These are phyloP conservation scores for Pseudonectria buxi DNA, from an alignment of 2,329 filamentous ascomycete genomes.

Conservation along the genomic window DNA sequence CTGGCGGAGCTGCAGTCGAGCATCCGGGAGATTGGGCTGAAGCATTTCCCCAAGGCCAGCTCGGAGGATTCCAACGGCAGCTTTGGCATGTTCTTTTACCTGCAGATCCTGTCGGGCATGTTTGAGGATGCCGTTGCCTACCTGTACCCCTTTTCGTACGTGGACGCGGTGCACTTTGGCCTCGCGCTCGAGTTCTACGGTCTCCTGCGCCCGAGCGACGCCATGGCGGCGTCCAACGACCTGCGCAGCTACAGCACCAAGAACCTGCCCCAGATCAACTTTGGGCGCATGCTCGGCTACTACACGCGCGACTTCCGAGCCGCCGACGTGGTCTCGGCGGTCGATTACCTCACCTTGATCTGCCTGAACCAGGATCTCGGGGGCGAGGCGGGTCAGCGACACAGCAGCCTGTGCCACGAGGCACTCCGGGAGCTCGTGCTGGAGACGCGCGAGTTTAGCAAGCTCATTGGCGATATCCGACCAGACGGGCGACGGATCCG, in stretches of 20 bases:
- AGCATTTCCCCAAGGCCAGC: constrained; percentile 79
- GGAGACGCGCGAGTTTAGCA: constrained; percentile 94
- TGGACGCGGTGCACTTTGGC: constrained; percentile 91
- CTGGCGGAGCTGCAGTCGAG: constrained; percentile 66
- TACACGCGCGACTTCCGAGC: constrained; percentile 96
- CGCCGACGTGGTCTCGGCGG: constrained; percentile 79
- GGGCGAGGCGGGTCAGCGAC: constrained; percentile 66
- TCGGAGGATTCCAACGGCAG: constrained; percentile 69
- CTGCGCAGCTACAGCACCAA: constrained; percentile 59
- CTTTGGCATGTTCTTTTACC: constrained; percentile 87
- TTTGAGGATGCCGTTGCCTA: constrained; percentile 92
- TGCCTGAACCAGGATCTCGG: constrained; percentile 83
- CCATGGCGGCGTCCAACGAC: constrained; percentile 66
- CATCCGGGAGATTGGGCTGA: constrained; percentile 80
- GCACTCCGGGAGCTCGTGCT: constrained; percentile 88
- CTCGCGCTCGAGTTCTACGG: constrained; percentile 86
- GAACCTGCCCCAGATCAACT: constrained; percentile 78
- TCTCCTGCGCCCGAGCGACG: constrained; percentile 78
- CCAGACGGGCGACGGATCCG: constrained; percentile 78
- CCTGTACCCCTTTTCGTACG: constrained; percentile 83
- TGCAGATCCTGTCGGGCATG: constrained; percentile 84
- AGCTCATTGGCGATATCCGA: constrained; percentile 84
- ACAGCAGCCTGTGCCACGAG: constrained; percentile 80
- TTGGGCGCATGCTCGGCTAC: constrained; percentile 85
- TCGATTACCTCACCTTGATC: constrained; percentile 88